Conservation (phyloP, 2,329 filamentous ascomycete species). For the Rugonectria rugulosa region DNA sequence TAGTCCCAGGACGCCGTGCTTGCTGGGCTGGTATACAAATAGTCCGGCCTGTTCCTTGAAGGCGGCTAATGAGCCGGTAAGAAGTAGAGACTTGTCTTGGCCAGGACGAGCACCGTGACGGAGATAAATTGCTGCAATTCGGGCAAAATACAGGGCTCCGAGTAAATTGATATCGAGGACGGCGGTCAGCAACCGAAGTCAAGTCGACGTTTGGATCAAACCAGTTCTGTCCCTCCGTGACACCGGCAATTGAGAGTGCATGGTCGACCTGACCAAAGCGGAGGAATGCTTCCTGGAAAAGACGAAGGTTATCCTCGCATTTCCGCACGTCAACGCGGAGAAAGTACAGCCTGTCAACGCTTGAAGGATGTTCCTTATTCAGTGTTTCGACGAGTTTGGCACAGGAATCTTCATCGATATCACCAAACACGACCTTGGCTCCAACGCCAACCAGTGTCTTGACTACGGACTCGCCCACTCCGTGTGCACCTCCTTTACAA, state of each 20-base stretch:
- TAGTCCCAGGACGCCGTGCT: neutral
- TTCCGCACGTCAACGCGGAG: neutral
- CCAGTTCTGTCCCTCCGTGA: neutral
- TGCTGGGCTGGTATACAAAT: neutral
- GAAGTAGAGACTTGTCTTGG: neutral
- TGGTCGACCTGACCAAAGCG: neutral
- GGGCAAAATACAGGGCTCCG: neutral
- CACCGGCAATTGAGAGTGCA: neutral
- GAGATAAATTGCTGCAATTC: neutral
- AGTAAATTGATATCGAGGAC: neutral
- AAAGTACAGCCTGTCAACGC: neutral
- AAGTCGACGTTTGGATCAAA: neutral
- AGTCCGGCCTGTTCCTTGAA: constrained; percentile 1
- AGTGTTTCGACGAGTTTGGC: neutral
- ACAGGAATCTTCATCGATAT: neutral
- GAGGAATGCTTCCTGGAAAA: neutral
- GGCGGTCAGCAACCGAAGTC: neutral
- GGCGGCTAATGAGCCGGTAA: neutral
- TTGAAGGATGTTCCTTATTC: neutral
- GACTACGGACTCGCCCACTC: neutral
- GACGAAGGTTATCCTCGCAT: neutral
- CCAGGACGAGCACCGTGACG: neutral
- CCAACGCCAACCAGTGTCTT: neutral
- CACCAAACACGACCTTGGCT: neutral
- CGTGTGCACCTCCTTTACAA: neutral